A percentile compares a stretch with the other conserved stretches of the same genome.
Evolutionary conservation across 2,329 filamentous ascomycete genomes (phyloP).

Genomic region (Furcasterigmium sp.): DNA sequence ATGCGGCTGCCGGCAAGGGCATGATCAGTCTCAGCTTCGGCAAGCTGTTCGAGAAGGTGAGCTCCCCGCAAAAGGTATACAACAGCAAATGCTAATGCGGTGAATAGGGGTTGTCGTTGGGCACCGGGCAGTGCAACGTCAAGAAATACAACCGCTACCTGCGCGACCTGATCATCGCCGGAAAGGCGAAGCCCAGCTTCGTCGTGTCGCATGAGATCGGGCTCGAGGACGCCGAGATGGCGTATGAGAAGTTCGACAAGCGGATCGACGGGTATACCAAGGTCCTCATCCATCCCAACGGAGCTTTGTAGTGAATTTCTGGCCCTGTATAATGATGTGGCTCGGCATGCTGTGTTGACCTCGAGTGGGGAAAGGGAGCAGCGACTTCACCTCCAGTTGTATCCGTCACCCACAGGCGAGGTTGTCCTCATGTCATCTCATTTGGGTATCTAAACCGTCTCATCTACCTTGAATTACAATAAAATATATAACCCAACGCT

Average conservation of each 20-base stretch:
- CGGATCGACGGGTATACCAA: constrained; percentile 63
- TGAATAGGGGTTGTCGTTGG: constrained; percentile 52
- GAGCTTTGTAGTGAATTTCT: constrained; percentile 26
- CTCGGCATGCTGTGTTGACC: too few species aligned
- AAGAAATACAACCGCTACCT: constrained; percentile 64
- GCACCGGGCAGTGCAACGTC: constrained; percentile 63
- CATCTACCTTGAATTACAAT: too few species aligned
- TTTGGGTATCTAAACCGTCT: too few species aligned
- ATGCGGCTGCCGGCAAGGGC: constrained; percentile 55
- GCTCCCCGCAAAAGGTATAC: too few species aligned
- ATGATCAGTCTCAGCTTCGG: constrained; percentile 61
- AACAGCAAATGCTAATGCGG: too few species aligned
- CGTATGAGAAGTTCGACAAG: constrained; percentile 63
- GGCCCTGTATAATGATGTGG: not conserved
- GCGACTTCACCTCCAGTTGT: too few species aligned
- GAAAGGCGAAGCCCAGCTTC: constrained; percentile 61
- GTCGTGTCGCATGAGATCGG: constrained; percentile 61
- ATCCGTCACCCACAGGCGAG: too few species aligned
- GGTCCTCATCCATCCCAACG: constrained; percentile 62
- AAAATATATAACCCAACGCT: too few species aligned
- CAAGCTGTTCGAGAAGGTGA: constrained; percentile 63
- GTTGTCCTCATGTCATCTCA: too few species aligned
- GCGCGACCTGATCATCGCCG: constrained; percentile 59
- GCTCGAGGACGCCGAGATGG: constrained; percentile 54
- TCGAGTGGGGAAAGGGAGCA: too few species aligned